A percentile compares a stretch with the other conserved stretches of the same genome.
Conservation (phyloP, 2,329 filamentous ascomycete genomes). For the Colletotrichum truncatum region DNA sequence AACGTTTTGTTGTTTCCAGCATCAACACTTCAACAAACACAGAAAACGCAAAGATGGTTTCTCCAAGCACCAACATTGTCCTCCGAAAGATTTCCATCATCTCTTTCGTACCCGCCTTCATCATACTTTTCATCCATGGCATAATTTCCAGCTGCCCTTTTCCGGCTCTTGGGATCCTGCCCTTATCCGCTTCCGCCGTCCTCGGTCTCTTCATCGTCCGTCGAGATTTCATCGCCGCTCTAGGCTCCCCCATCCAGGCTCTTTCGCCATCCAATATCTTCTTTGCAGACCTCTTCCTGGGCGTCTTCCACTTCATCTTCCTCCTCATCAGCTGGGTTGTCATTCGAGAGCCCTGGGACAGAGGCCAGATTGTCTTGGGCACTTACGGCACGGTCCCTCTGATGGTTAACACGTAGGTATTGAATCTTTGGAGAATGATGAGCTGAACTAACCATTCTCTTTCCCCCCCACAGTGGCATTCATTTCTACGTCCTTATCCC, state of each 20-base stretch:
- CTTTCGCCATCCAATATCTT: constrained; percentile 30
- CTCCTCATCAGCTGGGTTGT: constrained; percentile 31
- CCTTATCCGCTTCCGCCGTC: constrained; percentile 28
- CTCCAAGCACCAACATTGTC: not conserved
- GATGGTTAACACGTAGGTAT: constrained; percentile 32
- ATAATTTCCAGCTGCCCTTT: constrained; percentile 17
- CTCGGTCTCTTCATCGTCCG: constrained; percentile 24
- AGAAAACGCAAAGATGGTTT: not conserved
- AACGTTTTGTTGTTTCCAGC: not conserved
- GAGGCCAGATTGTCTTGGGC: constrained; percentile 25
- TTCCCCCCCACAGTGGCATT: not conserved
- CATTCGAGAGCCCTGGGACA: not conserved
- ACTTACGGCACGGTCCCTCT: constrained; percentile 32
- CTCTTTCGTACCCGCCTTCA: constrained; percentile 21
- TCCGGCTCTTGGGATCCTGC: constrained; percentile 31
- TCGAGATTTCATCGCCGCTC: constrained; percentile 30
- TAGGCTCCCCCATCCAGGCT: constrained; percentile 31
- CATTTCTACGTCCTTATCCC: constrained; percentile 42
- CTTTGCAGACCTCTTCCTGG: constrained; percentile 24
- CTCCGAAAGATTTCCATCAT: constrained; percentile 36
- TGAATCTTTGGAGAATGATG: not conserved
- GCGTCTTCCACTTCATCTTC: constrained; percentile 22
- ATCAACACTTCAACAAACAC: not conserved
- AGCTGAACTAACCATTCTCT: not conserved
- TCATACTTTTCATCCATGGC: constrained; percentile 22